These are phyloP conservation scores for Nitzschia sp. DNA, from an alignment of 108 stramenopile species.

Conservation along the genomic window DNA sequence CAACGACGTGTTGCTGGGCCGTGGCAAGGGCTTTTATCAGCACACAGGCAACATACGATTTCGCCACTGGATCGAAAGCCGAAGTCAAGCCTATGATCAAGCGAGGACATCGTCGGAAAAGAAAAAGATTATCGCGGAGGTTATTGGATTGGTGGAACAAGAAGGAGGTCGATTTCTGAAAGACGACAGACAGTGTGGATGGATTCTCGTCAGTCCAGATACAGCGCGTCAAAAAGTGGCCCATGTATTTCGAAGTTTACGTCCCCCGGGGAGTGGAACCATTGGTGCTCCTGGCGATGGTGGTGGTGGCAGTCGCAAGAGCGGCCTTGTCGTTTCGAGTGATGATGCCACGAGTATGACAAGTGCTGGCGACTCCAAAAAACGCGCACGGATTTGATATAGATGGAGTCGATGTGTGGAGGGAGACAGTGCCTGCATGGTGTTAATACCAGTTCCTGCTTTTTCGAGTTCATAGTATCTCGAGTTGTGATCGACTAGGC, in stretches of 20 bases:
- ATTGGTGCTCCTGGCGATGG: too few species aligned
- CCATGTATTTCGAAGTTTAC: conserved; percentile 17
- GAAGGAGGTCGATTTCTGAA: conserved; percentile 22
- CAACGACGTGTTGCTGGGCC: conserved; percentile 33
- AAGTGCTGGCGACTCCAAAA: too few species aligned
- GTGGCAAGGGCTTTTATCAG: conserved; percentile 33
- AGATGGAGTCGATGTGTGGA: too few species aligned
- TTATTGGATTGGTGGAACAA: conserved; percentile 14
- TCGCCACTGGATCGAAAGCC: conserved; percentile 20
- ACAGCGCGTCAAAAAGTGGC: conserved; percentile 11
- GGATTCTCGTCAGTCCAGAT: background rate
- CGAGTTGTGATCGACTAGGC: too few species aligned
- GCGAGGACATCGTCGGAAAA: conserved; percentile 6
- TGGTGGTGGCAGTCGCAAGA: too few species aligned
- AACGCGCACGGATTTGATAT: too few species aligned
- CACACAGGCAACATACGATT: conserved; percentile 33
- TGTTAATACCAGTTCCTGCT: too few species aligned
- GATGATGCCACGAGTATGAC: too few species aligned
- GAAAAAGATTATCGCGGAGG: conserved; percentile 12
- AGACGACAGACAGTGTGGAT: conserved; percentile 18
- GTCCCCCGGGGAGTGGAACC: too few species aligned
- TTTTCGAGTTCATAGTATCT: too few species aligned
- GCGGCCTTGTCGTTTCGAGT: too few species aligned
- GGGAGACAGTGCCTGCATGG: too few species aligned
- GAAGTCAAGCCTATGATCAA: background rate